Conservation (phyloP, 2,329 filamentous ascomycete genomes). For the Alternaria alternata region DNA sequence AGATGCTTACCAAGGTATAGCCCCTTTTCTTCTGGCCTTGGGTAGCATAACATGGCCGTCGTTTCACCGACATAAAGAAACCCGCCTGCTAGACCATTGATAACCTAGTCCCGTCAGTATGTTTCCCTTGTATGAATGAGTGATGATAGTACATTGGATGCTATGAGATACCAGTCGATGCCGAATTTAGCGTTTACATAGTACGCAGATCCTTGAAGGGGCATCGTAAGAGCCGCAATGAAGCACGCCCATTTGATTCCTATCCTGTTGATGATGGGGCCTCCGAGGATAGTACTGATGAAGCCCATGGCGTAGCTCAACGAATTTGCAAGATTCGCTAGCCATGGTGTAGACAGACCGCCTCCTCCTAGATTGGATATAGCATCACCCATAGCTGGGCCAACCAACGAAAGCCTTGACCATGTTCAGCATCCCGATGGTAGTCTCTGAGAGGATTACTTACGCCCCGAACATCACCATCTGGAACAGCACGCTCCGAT, state of each 20-base stretch:
- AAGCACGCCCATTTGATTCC: conserved; percentile 20
- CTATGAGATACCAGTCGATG: conserved; percentile 14
- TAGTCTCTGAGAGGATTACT: background rate
- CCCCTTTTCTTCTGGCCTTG: conserved; percentile 15
- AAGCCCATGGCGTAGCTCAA: conserved; percentile 18
- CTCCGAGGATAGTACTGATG: conserved; percentile 17
- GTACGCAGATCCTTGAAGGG: conserved; percentile 17
- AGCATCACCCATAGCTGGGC: conserved; percentile 20
- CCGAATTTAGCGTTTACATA: conserved; percentile 15
- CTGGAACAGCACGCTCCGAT: conserved; percentile 17
- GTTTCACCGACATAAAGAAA: conserved; percentile 20
- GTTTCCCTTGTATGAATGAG: background rate
- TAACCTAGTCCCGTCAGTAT: conserved; percentile 3
- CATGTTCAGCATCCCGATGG: background rate
- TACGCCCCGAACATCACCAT: conserved; percentile 21
- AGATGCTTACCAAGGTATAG: conserved; percentile 14
- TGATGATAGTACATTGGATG: conserved; percentile 6
- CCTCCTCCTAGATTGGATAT: conserved; percentile 19
- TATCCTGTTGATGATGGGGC: conserved; percentile 20
- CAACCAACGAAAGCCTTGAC: conserved; percentile 15
- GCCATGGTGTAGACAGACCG: conserved; percentile 18
- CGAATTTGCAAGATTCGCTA: conserved; percentile 18
- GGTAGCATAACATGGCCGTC: conserved; percentile 21
- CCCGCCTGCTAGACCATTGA: conserved; percentile 12
- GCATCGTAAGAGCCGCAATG: conserved; percentile 17